Conservation (phyloP, 768 basidiomycete species). For the Auricularia heimuer region DNA sequence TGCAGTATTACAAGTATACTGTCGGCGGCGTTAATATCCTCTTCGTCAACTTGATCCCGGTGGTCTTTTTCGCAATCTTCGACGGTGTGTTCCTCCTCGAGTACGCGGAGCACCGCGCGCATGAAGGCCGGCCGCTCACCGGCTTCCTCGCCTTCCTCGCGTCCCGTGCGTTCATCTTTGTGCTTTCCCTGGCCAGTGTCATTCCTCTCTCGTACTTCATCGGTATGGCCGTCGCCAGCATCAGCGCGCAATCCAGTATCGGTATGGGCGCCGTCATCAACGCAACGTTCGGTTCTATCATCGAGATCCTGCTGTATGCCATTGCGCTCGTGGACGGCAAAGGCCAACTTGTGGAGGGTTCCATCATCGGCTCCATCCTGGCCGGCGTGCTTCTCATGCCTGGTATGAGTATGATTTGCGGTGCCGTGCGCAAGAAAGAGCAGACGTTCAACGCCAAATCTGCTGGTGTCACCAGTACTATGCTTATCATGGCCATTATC, state of each 20-base stretch:
- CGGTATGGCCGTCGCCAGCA: slow-evolving; percentile 98
- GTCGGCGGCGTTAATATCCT: slow-evolving; percentile 97
- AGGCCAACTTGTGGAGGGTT: slow-evolving; percentile 92
- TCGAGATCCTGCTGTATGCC: slow-evolving; percentile 88
- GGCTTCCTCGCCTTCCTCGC: slow-evolving; percentile 59
- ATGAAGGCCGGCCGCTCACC: slow-evolving; percentile 46
- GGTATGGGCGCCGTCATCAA: slow-evolving; percentile 99
- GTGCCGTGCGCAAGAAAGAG: slow-evolving; percentile 83
- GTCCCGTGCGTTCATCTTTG: slow-evolving; percentile 70
- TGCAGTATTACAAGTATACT: slow-evolving; percentile 97
- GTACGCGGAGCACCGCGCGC: slow-evolving; percentile 50
- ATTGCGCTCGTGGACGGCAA: slow-evolving; percentile 88
- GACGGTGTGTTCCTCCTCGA: slow-evolving; percentile 79
- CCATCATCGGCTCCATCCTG: slow-evolving; percentile 88
- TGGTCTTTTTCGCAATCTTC: slow-evolving; percentile 94
- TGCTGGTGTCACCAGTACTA: slow-evolving; percentile 96
- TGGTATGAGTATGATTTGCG: slow-evolving; percentile 89
- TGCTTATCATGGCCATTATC: slow-evolving; percentile 99
- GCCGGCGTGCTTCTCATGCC: slow-evolving; percentile 98
- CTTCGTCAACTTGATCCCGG: slow-evolving; percentile 87
- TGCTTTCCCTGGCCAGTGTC: slow-evolving; percentile 77
- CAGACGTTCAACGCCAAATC: slow-evolving; percentile 99
- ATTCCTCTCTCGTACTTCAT: slow-evolving; percentile 99
- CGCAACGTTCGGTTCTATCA: slow-evolving; percentile 96
- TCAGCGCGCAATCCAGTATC: slow-evolving; percentile 96